Percentiles rank a stretch among this genome's conserved stretches.
phyloP scores from a whole-genome alignment of 2,329 filamentous ascomycete genomes.

The Botrytis squamosa region DNA sequence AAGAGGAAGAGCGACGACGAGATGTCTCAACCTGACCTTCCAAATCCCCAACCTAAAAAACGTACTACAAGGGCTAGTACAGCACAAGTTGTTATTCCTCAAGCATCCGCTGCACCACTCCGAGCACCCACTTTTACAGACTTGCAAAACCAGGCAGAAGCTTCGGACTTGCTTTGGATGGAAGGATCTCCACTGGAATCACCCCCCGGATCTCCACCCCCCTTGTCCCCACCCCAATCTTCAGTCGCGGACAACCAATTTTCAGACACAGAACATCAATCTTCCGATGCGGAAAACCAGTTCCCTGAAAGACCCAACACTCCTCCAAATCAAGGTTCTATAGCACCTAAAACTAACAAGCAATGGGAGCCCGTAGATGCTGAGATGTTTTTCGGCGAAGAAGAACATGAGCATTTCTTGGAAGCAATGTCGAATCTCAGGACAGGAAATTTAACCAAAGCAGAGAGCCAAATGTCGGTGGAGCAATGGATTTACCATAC shows the following conservation, averaged over 20 bases:
- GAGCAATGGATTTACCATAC: conserved; percentile 89
- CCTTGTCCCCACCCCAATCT: conserved; percentile 44
- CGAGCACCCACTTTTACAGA: conserved; percentile 52
- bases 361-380: conserved; percentile 76
- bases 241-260: conserved; percentile 55
- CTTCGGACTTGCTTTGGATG: conserved; percentile 13
- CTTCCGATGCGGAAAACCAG: conserved; percentile 77
- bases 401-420: conserved; percentile 35
- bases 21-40: conserved; percentile 22
- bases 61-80: conserved; percentile 38
- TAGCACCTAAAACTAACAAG: conserved; percentile 54
- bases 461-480: conserved; percentile 87
- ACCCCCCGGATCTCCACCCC: conserved; percentile 20
- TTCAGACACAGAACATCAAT: conserved; percentile 68
- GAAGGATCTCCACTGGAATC: conserved; percentile 8
- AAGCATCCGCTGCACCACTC: conserved; percentile 46
- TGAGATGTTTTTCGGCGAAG: conserved; percentile 61
- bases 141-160: conserved; percentile 7
- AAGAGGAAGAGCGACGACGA: conserved; percentile 36
- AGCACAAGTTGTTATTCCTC: conserved; percentile 53
- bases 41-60: conserved; percentile 43
- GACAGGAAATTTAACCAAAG: conserved; percentile 63
- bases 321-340: conserved; percentile 59
- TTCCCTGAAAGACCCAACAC: conserved; percentile 42
- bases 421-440: conserved; percentile 49